Base-by-base conservation (phyloP, 73 alveolate species). In the Paramecium octaurelia region DNA sequence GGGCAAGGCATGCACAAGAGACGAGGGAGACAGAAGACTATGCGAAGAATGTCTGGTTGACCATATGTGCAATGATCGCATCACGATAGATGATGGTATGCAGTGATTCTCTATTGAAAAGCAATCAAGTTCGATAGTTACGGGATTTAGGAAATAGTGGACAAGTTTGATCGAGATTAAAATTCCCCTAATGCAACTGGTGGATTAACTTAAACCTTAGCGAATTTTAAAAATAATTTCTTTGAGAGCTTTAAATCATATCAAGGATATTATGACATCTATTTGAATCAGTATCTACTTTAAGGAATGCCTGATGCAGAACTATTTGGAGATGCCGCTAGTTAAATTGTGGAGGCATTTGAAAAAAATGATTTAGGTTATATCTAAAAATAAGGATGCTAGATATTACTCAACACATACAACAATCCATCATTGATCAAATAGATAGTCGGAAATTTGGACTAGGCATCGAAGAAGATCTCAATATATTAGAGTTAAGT, bases 41-140 rank as follows among this genome's bases (percentile, higher is more conserved):
- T 80, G 91, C 1, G 75, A 46, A 40, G 91, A 80, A 12, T 80
- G 91, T 80, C 24, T 80, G 36, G 91, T 44, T 20, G 91, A 80
- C 14, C 91, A 80, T 46, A 35, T 44, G 75, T 80, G 91, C 18
- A 40, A 24, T 23, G 91, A 80, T 80, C 48, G 73, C 29, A 64
- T 35, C 9, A 46, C 91, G 4, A 80, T 44, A 34, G 73, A 40
- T 42, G 91, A 80, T 18, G 88, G 88, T 75, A 75, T 36, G 6
- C 10, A 10, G 8, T 35, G 1, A n/a, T 75, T 3, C 0, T 35
- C 10, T 29, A 29, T 75, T 40, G 21, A 6, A n/a, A 54, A 75
- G 88, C 60, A 38, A 38, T 75, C 8, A 42, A 38, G 46, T 11
- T 8, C 14, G 88, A 75, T 36, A 38, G 16, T 10, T 20, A 38